A percentile compares a stretch with the other conserved stretches of the same genome.
These are phyloP conservation scores for Nicotiana paniculata DNA, from an alignment of 257 asterid genomes.

Conservation along the genomic window DNA sequence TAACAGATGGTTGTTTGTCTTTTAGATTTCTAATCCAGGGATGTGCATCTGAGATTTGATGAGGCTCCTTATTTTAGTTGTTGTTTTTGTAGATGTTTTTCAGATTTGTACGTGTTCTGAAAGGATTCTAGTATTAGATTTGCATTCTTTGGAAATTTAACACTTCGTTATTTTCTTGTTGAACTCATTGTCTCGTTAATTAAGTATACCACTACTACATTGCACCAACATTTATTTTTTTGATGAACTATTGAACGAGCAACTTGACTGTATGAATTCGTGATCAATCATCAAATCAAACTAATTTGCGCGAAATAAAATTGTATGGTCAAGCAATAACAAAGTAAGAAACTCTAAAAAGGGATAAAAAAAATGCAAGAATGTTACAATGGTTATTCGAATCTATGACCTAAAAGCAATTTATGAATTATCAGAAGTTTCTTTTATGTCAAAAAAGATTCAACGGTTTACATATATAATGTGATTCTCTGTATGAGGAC, in stretches of 20 bases:
- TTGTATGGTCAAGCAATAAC: not conserved
- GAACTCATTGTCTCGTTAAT: not conserved
- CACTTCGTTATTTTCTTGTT: not conserved
- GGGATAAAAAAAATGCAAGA: too few relatives aligned
- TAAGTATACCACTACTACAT: not conserved
- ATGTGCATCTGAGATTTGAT: not conserved
- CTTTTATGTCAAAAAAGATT: too few relatives aligned
- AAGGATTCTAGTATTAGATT: not conserved
- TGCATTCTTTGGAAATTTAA: not conserved
- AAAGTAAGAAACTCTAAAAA: too few relatives aligned
- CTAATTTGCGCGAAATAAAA: not conserved
- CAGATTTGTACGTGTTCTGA: not conserved
- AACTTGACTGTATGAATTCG: not conserved
- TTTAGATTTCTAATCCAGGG: not conserved
- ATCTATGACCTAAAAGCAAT: too few relatives aligned
- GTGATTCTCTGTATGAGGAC: too few relatives aligned
- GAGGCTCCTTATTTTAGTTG: not conserved
- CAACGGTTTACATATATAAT: too few relatives aligned
- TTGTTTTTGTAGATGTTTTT: not conserved
- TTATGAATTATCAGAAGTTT: too few relatives aligned
- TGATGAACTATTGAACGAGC: not conserved
- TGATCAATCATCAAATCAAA: not conserved
- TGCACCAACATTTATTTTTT: not conserved
- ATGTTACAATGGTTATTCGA: too few relatives aligned
- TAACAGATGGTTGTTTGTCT: not conserved